Evolutionary conservation across 208 protist species (phyloP), one percentile per base, ranked within the genome.

Genomic region (Trypanosoma grayi): DNA sequence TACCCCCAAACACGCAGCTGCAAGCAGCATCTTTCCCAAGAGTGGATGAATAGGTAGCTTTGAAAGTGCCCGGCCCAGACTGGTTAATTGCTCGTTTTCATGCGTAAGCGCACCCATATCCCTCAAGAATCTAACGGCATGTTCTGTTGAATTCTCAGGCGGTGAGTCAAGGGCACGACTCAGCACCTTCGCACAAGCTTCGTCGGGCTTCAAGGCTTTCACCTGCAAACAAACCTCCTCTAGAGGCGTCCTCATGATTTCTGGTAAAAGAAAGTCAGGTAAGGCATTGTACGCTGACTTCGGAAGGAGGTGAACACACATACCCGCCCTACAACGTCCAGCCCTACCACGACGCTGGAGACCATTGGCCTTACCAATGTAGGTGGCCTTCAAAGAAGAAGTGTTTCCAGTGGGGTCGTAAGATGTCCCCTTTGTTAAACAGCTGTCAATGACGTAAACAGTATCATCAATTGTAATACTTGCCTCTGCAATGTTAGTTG

Each of bases 401-500:
- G 85, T 87, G 66, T 93, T 91, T n/a, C 74, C 86, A 14, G 60
- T 27, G 20, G 85, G 73, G 54, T 95, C 85, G 71, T 96, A 97
- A 41, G 70, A 81, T 4, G 87, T 95, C 37, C 85, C 79, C 80
- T 98, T 99, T 27, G 92, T 72, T 13, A 97, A 79, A 11, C 97
- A 94, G 59, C 80, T 87, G 75, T 99, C 97, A 74, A 99, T 91
- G 16, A 99, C 97, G 69, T 89, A 98, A 28, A 87, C 78, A 66
- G 98, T 83, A 50, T 95, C 93, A 75, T 97, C 91, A 55, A 99
- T 98, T 0, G 97, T 99, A 47, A 99, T 90, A 56, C 87, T 97
- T 9, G 96, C 98, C 74, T 99, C 97, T 16, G 97, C 97, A 54
- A 99, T 98, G 58, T 98, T 98, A 18, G 97, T 99, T 34, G 96